Base-by-base conservation (phyloP, 441 rosid species). In the Brassica balearica region DNA sequence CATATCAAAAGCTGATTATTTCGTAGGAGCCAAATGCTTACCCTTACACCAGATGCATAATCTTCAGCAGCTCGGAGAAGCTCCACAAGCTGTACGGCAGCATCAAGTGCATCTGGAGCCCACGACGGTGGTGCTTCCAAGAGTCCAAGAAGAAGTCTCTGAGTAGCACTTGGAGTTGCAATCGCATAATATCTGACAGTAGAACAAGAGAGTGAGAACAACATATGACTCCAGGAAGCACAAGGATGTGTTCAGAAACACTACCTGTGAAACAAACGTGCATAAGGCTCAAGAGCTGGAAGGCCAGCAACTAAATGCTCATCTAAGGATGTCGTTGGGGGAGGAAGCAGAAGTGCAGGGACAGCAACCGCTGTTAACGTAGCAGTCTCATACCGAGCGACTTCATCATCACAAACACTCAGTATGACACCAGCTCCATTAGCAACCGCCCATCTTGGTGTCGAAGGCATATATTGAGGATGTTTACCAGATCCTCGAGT, bases 51-150 rank as follows among this genome's bases (percentile, higher is more conserved):
- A 80, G 97, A 88, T 73, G 97, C 96, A 81, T 96, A 94, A 77
- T 96, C 99, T 81, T 96, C 99, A 19, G 99, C 97, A 58, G 97
- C 99, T 69, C 97, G 96, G 69, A 96, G 99, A 71, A 96, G 97
- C 86, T 96, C 99, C 82, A 96, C 98, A 71, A 96, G 99, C 85
- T 96, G 99, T 51, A 96, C 99, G 72, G 99, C 97, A 75, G 99
- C 99, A 91, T 96, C 99, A 72, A 96, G 98, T 70, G 99, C 99
- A 88, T 96, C 99, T 1, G 99, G 99, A 69, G 99, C 99, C 99
- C 99, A 96, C 7, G 99, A 96, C 11, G 99, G 99, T 0, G 98
- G 99, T 56, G 99, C 99, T 87, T 96, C 99, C 34, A 96, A 82
- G 72, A 96, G 98, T 83, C 99, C 99, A 81, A 96, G 90, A 77